Conservation (phyloP, 2,329 filamentous ascomycete genomes). For the Aspergillus aculeatinus region DNA sequence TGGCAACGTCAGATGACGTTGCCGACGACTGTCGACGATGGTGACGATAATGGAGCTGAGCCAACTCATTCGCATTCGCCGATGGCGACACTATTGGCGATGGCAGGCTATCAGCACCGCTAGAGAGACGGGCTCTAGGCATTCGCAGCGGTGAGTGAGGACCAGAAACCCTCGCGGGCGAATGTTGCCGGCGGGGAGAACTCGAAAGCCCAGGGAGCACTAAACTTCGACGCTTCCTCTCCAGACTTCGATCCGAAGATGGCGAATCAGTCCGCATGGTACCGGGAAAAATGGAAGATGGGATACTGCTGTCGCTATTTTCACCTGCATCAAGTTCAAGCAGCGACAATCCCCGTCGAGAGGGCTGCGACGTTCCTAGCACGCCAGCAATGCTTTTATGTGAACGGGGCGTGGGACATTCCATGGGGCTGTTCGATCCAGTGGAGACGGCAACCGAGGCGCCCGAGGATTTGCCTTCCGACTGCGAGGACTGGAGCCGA, state of each 20-base stretch:
- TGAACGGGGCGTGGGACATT: slow-evolving; percentile 87
- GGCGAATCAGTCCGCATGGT: slow-evolving; percentile 82
- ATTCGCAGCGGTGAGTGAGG: slow-evolving; percentile 86
- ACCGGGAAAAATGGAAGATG: slow-evolving; percentile 73
- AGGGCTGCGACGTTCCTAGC: slow-evolving; percentile 57
- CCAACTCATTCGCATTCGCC: slow-evolving; percentile 72
- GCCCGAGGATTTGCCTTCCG: slow-evolving; percentile 55
- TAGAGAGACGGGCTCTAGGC: slow-evolving; percentile 71
- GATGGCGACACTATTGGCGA: slow-evolving; percentile 91
- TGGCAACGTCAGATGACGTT: slow-evolving; percentile 68
- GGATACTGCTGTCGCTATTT: slow-evolving; percentile 77
- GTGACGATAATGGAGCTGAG: slow-evolving; percentile 56
- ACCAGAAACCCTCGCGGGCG: slow-evolving; percentile 71
- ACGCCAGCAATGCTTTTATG: slow-evolving; percentile 63
- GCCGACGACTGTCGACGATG: slow-evolving; percentile 91
- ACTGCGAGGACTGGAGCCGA: slow-evolving; percentile 44
- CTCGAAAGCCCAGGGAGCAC: slow-evolving; percentile 72
- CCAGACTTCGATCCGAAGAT: slow-evolving; percentile 79
- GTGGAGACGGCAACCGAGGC: slow-evolving; percentile 72
- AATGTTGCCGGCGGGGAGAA: slow-evolving; percentile 82
- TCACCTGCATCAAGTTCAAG: slow-evolving; percentile 83
- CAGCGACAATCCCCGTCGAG: slow-evolving; percentile 74
- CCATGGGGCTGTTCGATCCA: slow-evolving; percentile 83
- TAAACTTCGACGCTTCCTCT: slow-evolving; percentile 82
- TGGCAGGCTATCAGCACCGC: slow-evolving; percentile 55